Base-by-base conservation (phyloP, 768 basidiomycete species). In the Cyclocybe cylindracea region DNA sequence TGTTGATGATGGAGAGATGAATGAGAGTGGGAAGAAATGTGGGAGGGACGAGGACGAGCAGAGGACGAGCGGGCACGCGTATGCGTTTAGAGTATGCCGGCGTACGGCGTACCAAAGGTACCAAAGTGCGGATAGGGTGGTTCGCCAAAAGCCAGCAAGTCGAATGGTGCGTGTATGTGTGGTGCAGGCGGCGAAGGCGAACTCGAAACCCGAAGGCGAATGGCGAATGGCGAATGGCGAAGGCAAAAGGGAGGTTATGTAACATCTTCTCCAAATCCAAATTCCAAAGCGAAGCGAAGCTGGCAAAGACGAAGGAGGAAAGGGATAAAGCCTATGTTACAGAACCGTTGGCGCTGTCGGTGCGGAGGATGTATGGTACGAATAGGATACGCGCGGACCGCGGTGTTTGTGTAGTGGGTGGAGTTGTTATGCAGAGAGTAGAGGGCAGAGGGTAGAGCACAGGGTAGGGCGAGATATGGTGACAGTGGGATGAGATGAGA, bases 41-140 rank as follows among this genome's bases (percentile, higher is more conserved):
- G 40, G 47, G 50, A 48, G 45, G 37, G 46, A 55, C 42, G 42
- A 39, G 39, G n/a, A 36, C 11, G 46, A n/a, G 42, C 24, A 14
- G 32, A 14, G 37, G 9, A 33, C 45, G 33, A n/a, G 36, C 40
- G 48, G 41, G 41, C 39, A 44, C 41, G 24, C 24, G 24, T 24
- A 24, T 24, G 24, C 24, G 24, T n/a, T n/a, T n/a, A n/a, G n/a
- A n/a, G n/a, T n/a, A n/a, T n/a, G n/a, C n/a, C n/a, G 24, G 24
- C 5, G 24, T 24, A 24, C 24, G 24, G 24, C 24, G 24, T 24
- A 24, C 24, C 24, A 24, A 24, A 24, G 5, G 24, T 24, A 5
- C 24, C n/a, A n/a, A 5, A 5, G 24, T 24, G 24, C 5, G 24
- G 24, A 5, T 24, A 2, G 24, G 24, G 24, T 5, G 24, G 24